Evolutionary conservation across 768 basidiomycete genomes (phyloP).

Genomic region (Collybiopsis luxurians): DNA sequence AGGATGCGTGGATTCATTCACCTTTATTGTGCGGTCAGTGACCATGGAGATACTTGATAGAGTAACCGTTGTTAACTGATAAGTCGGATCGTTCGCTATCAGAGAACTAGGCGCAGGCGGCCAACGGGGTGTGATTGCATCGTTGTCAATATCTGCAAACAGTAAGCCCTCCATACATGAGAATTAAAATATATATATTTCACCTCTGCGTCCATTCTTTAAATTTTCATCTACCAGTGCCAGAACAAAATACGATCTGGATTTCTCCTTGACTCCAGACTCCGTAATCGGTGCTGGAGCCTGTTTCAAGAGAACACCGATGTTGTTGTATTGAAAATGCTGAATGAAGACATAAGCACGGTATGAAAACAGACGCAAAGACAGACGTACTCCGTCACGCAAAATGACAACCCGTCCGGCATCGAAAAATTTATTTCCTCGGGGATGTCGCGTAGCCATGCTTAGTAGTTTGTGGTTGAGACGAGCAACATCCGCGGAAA

Average conservation of each 20-base stretch:
- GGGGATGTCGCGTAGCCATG: conserved; percentile 55
- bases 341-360: conserved; percentile 26
- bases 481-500: conserved; percentile 56
- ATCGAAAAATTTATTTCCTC: conserved; percentile 65
- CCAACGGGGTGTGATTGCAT: conserved; percentile 74
- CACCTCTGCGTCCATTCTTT: conserved; percentile 56
- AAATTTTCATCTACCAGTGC: conserved; percentile 66
- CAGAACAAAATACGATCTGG: conserved; percentile 64
- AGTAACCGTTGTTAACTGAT: conserved; percentile 65
- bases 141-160: conserved; percentile 51
- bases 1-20: conserved; percentile 22
- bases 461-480: conserved; percentile 61
- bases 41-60: conserved; percentile 76
- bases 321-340: conserved; percentile 73
- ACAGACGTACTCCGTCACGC: conserved; percentile 67
- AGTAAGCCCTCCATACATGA: not conserved
- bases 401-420: conserved; percentile 83
- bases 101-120: conserved; percentile 55
- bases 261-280: conserved; percentile 43
- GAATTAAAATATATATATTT: not conserved
- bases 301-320: conserved; percentile 70
- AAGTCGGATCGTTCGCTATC: conserved; percentile 49
- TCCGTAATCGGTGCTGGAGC: conserved; percentile 47
- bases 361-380: not conserved
- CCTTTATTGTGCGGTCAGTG: conserved; percentile 72